Conservation (phyloP, 306 rosid genomes). For the Cajanus cajan region DNA sequence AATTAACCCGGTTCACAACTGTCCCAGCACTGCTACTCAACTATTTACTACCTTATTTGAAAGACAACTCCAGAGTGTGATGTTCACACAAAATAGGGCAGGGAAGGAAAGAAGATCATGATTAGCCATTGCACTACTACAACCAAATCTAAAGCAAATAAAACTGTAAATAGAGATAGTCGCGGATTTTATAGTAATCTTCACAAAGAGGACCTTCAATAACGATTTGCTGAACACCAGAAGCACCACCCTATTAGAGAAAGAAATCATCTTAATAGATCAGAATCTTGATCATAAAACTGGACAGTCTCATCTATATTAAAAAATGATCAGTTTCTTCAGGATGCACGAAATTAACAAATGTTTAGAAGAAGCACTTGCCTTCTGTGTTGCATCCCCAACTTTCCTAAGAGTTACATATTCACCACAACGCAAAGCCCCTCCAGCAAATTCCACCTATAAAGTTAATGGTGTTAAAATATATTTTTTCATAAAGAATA, state of each 20-base stretch:
- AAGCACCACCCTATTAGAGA: constrained; percentile 67
- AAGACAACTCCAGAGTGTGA: background rate
- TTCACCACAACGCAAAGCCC: constrained; percentile 94
- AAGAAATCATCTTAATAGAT: background rate
- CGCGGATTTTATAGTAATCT: constrained; percentile 83
- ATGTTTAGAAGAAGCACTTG: constrained; percentile 33
- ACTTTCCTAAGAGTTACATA: constrained; percentile 85
- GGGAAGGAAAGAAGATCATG: background rate
- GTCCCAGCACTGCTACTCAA: background rate
- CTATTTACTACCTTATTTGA: background rate
- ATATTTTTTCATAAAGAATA: background rate
- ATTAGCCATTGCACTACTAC: constrained; percentile 18
- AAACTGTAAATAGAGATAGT: constrained; percentile 77
- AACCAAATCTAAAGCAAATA: constrained; percentile 60
- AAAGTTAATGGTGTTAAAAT: constrained; percentile 11
- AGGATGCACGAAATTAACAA: constrained; percentile 9
- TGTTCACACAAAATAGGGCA: background rate
- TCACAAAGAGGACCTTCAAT: constrained; percentile 93
- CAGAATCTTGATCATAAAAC: constrained; percentile 21
- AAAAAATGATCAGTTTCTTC: background rate
- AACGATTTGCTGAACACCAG: constrained; percentile 85
- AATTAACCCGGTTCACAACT: constrained; percentile 11
- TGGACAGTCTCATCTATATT: background rate
- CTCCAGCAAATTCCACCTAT: constrained; percentile 84
- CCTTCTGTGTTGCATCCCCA: constrained; percentile 92